Base-by-base conservation (phyloP, 2,329 filamentous ascomycete species). In the Calonectria pteridis region DNA sequence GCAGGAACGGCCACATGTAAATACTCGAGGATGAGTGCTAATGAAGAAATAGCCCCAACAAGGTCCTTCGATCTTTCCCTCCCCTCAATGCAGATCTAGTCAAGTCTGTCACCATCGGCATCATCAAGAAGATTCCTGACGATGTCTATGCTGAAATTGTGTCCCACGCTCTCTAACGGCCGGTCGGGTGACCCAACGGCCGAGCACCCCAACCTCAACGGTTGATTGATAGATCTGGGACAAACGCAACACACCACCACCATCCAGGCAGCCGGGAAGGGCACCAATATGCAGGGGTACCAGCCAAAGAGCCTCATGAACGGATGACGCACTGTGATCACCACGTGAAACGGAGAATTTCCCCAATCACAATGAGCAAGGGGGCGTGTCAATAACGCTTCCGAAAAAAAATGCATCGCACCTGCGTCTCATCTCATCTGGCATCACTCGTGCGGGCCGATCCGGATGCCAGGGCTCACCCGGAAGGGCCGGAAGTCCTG, bases 61-160 rank as follows among this genome's bases (percentile, higher is more conserved):
- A 97, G 82, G 91, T 98, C 20, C 88, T 98, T n/a, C 91, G 96
- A 71, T 96, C 94, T 2, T 95, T 98, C 79, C 96, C 96, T 9
- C 91, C 94, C 6, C 88, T 98, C 31, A 93, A 98, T 78, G 94
- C 96, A 6, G 93, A 95, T 79, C 92, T 93, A 77, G 94, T 98
- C 81, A 97, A 97, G 83, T 92, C 92, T 58, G 91, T 97, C 71
- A 96, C 96, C 0, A 92, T 98, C 78, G 93, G 93, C 67, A 94
- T 98, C 80, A 94, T 98, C 72, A 93, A 93, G 79, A 97, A 96
- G 88, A 95, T 99, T 69, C 96, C 97, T 2, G 92, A 95, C 75
- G 94, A 97, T 77, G 89, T 98, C 62, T 99, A 98, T 82, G 92
- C 94, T 65, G 95, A 98, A 83, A 95, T 99, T 81, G 93, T 98